Percentiles rank a stretch among this genome's conserved stretches.
Conservation (phyloP, 2,329 filamentous ascomycete genomes). For the Rutstroemia sydowiana region DNA sequence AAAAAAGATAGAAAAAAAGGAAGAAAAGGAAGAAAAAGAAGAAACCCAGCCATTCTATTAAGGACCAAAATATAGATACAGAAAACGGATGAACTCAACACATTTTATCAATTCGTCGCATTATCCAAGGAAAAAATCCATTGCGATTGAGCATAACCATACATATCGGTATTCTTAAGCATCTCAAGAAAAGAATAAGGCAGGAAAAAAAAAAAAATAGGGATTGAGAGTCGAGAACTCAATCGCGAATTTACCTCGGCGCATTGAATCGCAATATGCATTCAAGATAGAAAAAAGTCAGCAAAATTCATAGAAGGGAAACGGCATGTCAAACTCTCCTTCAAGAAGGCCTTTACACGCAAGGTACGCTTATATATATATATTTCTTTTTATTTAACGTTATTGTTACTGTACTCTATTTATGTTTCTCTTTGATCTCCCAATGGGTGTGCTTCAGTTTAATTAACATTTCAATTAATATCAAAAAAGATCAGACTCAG, state of each 20-base stretch:
- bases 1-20: too few species aligned
- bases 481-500: conserved; percentile 20
- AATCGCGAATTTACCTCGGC: background rate
- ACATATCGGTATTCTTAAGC: too few species aligned
- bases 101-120: too few species aligned
- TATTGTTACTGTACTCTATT: too few species aligned
- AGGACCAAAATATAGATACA: background rate
- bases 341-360: conserved; percentile 14
- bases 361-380: conserved; percentile 7
- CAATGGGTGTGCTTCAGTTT: conserved; percentile 1
- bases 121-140: background rate
- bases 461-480: conserved; percentile 1
- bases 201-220: background rate
- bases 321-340: conserved; percentile 15
- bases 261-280: conserved; percentile 14
- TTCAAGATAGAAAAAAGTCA: conserved; percentile 1
- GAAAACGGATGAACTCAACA: conserved; percentile 5
- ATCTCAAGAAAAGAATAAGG: background rate
- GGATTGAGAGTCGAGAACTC: background rate
- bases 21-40: too few species aligned
- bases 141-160: background rate
- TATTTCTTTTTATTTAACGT: background rate
- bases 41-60: too few species aligned
- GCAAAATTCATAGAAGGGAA: conserved; percentile 6
- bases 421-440: too few species aligned